These are phyloP conservation scores for sunflower (Helianthus annuus) DNA, from an alignment of 129 eudicot genomes.

Conservation along the genomic window DNA sequence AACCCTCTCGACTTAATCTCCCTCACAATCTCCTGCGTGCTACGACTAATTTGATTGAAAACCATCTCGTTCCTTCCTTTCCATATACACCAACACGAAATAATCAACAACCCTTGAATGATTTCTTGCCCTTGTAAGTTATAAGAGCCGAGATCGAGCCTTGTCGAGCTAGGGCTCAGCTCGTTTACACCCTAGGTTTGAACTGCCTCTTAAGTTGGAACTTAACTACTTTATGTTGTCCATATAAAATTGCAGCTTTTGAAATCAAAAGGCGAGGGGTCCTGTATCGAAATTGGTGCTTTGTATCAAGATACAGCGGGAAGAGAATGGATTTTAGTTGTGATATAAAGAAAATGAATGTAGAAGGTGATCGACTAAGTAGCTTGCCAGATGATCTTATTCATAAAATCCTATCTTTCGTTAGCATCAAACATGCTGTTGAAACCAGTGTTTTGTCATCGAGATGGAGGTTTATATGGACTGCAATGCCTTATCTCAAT, in stretches of 20 bases:
- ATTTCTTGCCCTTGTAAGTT: too few species aligned
- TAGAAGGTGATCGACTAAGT: constrained; percentile 25
- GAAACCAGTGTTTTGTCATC: constrained; percentile 21
- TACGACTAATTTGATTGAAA: too few species aligned
- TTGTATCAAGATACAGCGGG: not conserved
- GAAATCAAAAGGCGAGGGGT: not conserved
- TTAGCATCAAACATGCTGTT: constrained; percentile 15
- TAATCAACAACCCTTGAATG: too few species aligned
- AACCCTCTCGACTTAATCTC: too few species aligned
- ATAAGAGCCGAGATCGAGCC: too few species aligned
- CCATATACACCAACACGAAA: too few species aligned
- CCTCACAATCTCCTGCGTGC: too few species aligned
- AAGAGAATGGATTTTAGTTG: not conserved
- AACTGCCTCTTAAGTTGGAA: too few species aligned
- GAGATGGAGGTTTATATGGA: constrained; percentile 31
- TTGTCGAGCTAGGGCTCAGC: too few species aligned
- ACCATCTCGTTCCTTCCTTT: too few species aligned
- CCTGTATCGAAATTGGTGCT: not conserved
- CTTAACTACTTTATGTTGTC: too few species aligned
- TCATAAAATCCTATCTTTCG: constrained; percentile 33
- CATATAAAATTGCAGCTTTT: not conserved
- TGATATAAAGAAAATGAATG: not conserved
- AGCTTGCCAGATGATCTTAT: constrained; percentile 28
- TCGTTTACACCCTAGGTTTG: too few species aligned
- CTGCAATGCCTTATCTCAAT: constrained; percentile 31